These are phyloP conservation scores for Oryza australiensis DNA, from an alignment of 176 grass and related monocot genomes.

Conservation along the genomic window DNA sequence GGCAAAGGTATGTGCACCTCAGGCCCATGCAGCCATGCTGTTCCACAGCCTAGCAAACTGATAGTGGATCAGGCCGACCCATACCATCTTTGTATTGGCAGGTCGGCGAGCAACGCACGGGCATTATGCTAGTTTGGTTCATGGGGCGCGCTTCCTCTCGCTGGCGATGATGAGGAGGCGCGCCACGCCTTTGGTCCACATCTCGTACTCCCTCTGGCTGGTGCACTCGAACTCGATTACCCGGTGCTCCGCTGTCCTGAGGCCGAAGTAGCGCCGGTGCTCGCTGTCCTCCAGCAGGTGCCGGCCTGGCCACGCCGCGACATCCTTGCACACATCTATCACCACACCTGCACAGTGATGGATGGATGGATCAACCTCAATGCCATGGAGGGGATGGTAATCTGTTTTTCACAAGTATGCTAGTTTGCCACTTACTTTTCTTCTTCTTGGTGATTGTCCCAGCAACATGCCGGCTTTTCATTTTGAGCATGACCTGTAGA, in stretches of 20 bases:
- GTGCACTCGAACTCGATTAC: conserved; percentile 97
- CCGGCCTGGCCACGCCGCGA: conserved; percentile 82
- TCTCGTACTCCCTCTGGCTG: conserved; percentile 69
- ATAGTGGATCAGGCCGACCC: background rate
- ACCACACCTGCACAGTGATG: conserved; percentile 59
- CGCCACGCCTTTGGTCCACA: conserved; percentile 92
- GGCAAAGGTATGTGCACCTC: conserved; percentile 16
- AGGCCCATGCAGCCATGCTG: conserved; percentile 14
- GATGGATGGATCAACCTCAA: background rate
- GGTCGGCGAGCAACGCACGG: background rate
- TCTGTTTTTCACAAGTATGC: background rate
- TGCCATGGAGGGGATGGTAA: background rate
- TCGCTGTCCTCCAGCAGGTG: conserved; percentile 90
- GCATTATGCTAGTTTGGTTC: background rate
- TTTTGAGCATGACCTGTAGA: conserved; percentile 77
- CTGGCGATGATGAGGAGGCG: conserved; percentile 63
- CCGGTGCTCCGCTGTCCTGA: conserved; percentile 73
- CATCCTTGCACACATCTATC: conserved; percentile 83
- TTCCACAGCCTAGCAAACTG: conserved; percentile 38
- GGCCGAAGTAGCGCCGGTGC: conserved; percentile 88
- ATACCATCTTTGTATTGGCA: background rate
- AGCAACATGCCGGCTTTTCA: conserved; percentile 89
- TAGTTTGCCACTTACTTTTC: conserved; percentile 54
- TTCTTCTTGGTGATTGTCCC: conserved; percentile 99
- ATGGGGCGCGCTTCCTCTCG: conserved; percentile 58